phyloP scores from a whole-genome alignment of 2,329 filamentous ascomycete species.

The Arthrobotrys pseudoclavata region DNA sequence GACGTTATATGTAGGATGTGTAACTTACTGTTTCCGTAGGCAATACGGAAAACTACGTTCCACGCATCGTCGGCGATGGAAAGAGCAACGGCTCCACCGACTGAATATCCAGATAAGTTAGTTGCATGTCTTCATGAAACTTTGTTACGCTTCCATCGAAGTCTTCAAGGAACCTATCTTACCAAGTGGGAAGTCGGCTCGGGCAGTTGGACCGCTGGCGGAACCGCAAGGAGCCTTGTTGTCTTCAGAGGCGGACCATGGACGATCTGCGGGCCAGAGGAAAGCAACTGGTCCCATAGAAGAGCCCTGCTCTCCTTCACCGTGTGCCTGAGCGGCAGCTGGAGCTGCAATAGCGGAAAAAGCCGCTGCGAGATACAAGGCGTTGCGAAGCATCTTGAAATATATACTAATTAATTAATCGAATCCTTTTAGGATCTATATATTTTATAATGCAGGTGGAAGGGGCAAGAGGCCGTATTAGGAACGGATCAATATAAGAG shows the following conservation, averaged over 20 bases:
- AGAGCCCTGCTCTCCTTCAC: slow-evolving; percentile 50
- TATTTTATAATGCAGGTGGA: slow-evolving; percentile 49
- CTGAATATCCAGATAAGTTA: slow-evolving; percentile 65
- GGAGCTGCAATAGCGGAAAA: slow-evolving; percentile 48
- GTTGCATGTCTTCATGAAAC: background rate
- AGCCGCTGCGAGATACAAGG: slow-evolving; percentile 47
- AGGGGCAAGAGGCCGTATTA: slow-evolving; percentile 31
- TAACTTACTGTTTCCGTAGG: slow-evolving; percentile 69
- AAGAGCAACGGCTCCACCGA: slow-evolving; percentile 71
- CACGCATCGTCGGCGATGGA: slow-evolving; percentile 73
- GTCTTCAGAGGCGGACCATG: slow-evolving; percentile 71
- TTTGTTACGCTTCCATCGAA: background rate
- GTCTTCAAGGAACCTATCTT: slow-evolving; percentile 57
- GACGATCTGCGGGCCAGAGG: slow-evolving; percentile 73
- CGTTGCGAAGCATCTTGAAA: slow-evolving; percentile 55
- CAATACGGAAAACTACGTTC: slow-evolving; percentile 71
- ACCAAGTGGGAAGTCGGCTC: slow-evolving; percentile 73
- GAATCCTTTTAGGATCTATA: slow-evolving; percentile 35
- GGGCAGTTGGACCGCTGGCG: slow-evolving; percentile 68
- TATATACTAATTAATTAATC: slow-evolving; percentile 37
- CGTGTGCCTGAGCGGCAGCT: slow-evolving; percentile 45
- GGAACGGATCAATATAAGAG: slow-evolving; percentile 37
- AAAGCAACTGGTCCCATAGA: slow-evolving; percentile 71
- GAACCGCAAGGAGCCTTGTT: slow-evolving; percentile 74
- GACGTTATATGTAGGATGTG: background rate